These are phyloP conservation scores for Grifola frondosa DNA, from an alignment of 1,284 basidiomycete species.

Conservation along the genomic window DNA sequence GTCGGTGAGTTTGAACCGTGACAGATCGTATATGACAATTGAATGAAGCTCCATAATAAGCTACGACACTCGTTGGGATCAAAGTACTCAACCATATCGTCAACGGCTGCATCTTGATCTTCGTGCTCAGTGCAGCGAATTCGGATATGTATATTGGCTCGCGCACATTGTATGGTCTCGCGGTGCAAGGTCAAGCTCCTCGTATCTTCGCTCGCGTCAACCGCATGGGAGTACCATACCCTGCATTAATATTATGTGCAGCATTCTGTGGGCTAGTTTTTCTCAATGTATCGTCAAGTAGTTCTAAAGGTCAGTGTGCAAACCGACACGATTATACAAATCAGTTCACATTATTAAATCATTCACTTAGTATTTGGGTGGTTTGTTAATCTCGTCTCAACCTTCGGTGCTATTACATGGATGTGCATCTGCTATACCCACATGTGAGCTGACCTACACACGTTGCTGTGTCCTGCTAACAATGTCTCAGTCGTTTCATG, in stretches of 20 bases:
- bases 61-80: constrained; percentile 51
- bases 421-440: constrained; percentile 70
- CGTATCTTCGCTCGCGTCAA: constrained; percentile 53
- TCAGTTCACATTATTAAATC: too few species aligned
- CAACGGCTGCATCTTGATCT: constrained; percentile 75
- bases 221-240: constrained; percentile 36
- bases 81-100: constrained; percentile 63
- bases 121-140: constrained; percentile 71
- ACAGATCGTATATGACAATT: constrained; percentile 10
- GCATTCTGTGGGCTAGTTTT: constrained; percentile 59
- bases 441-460: too few species aligned
- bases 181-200: constrained; percentile 68
- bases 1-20: constrained; percentile 48
- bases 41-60: constrained; percentile 43
- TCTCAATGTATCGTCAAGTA: constrained; percentile 56
- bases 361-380: constrained; percentile 57
- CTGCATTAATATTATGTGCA: constrained; percentile 51
- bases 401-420: constrained; percentile 72
- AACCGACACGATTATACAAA: too few species aligned
- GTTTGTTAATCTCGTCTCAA: constrained; percentile 64
- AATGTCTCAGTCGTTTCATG: constrained; percentile 58
- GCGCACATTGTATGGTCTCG: constrained; percentile 66
- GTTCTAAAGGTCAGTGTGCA: constrained; percentile 44
- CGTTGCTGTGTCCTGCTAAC: too few species aligned
- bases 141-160: constrained; percentile 68